Conservation (phyloP, 345 rosid genomes). For the Pistacia vera region DNA sequence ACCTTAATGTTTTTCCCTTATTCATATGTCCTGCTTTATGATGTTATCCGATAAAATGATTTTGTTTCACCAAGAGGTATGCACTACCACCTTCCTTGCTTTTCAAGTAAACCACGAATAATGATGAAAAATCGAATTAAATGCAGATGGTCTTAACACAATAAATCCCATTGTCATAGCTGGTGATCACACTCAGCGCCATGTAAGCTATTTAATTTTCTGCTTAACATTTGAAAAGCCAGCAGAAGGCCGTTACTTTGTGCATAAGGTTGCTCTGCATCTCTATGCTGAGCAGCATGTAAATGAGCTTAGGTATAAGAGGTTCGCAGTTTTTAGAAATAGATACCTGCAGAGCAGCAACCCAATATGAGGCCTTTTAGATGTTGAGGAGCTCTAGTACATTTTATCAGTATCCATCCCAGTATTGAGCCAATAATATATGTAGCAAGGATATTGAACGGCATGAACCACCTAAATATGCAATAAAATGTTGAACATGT, state of each 20-base stretch:
- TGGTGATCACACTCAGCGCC: not conserved
- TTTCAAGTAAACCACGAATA: too few species aligned
- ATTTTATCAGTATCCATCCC: conserved; percentile 43
- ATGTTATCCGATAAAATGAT: not conserved
- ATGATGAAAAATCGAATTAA: too few species aligned
- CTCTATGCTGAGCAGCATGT: not conserved
- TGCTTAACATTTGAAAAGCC: not conserved
- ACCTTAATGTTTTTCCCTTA: not conserved
- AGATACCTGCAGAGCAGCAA: conserved; percentile 50
- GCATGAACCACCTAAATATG: conserved; percentile 57
- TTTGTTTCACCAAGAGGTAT: too few species aligned
- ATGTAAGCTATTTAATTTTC: too few species aligned
- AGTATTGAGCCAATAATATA: conserved; percentile 37
- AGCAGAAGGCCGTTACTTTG: not conserved
- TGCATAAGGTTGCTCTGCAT: not conserved
- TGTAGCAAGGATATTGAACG: conserved; percentile 39
- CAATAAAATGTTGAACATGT: not conserved
- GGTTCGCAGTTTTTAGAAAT: not conserved
- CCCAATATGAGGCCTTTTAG: conserved; percentile 53
- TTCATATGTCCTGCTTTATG: not conserved
- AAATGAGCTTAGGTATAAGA: not conserved
- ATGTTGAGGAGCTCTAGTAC: conserved; percentile 36
- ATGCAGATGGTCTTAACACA: not conserved
- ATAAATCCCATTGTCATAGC: not conserved
- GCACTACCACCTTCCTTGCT: not conserved